phyloP scores from a whole-genome alignment of 495 filamentous ascomycete genomes.

The Daldinia bambusicola region DNA sequence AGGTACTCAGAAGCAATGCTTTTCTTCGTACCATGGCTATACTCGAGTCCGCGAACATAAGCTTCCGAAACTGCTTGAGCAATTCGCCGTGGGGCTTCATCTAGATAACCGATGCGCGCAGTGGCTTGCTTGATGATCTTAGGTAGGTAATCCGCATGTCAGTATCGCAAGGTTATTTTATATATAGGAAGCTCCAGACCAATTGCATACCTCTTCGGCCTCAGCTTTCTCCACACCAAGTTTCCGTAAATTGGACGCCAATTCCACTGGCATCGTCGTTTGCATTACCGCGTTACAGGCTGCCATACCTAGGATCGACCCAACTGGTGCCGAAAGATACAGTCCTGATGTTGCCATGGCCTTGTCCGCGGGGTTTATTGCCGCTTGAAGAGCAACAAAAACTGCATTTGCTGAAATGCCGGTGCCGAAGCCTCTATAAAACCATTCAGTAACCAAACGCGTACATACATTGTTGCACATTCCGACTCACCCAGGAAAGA shows the following conservation, averaged over 20 bases:
- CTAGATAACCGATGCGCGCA: slow-evolving; percentile 63
- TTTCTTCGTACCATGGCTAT: slow-evolving; percentile 44
- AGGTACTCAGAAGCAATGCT: background rate
- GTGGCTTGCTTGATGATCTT: slow-evolving; percentile 53
- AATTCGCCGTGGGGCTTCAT: slow-evolving; percentile 53
- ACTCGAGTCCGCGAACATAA: slow-evolving; percentile 53
- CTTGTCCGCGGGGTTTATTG: slow-evolving; percentile 61
- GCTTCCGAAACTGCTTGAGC: slow-evolving; percentile 45
- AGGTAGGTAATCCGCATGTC: too few species aligned
- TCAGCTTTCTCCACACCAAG: slow-evolving; percentile 42
- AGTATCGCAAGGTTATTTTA: too few species aligned
- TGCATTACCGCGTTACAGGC: slow-evolving; percentile 58
- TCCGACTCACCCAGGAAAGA: slow-evolving; percentile 59
- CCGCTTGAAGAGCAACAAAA: slow-evolving; percentile 67
- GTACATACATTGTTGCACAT: background rate
- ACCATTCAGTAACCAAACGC: slow-evolving; percentile 3
- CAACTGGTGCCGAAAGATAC: slow-evolving; percentile 62
- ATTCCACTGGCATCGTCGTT: slow-evolving; percentile 37
- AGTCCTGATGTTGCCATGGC: slow-evolving; percentile 67
- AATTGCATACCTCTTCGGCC: slow-evolving; percentile 44
- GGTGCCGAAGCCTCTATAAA: slow-evolving; percentile 59
- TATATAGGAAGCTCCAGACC: too few species aligned
- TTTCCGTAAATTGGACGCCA: slow-evolving; percentile 37
- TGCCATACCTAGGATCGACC: slow-evolving; percentile 64
- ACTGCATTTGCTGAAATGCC: slow-evolving; percentile 63